Percentiles rank a stretch among this genome's conserved stretches.
These are phyloP conservation scores for Ensete ventricosum DNA, from an alignment of 176 grass and related monocot genomes.

Conservation along the genomic window DNA sequence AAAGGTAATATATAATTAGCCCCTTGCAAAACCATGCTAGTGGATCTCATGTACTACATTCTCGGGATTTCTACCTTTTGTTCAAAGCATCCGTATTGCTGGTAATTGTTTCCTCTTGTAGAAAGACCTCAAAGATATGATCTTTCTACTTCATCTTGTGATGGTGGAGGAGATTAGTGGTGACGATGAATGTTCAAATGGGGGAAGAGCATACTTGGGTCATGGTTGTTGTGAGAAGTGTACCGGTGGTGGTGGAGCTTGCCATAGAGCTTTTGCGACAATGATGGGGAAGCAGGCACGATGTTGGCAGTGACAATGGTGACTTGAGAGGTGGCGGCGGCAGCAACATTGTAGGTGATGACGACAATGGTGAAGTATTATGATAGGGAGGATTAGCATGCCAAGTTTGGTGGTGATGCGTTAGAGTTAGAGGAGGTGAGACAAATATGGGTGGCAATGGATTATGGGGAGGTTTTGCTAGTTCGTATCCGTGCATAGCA, in stretches of 20 bases:
- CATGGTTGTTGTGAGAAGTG: slow-evolving; percentile 3
- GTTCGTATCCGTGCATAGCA: neutral
- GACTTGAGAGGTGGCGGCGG: neutral
- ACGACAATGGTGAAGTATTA: neutral
- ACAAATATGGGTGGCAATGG: neutral
- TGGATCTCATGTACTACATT: too few species aligned
- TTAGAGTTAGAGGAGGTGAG: neutral
- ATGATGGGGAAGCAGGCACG: neutral
- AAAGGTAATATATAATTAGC: too few species aligned
- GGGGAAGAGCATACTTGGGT: slow-evolving; percentile 11
- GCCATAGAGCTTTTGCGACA: neutral
- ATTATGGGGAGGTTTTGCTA: neutral
- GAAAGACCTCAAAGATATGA: too few species aligned
- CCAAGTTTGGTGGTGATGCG: neutral
- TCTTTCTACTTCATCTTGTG: too few species aligned
- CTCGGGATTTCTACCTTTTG: too few species aligned
- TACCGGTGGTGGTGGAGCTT: neutral
- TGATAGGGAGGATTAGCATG: neutral
- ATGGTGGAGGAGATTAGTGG: neutral
- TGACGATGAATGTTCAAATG: slow-evolving; percentile 3
- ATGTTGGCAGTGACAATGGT: neutral
- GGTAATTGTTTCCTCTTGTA: too few species aligned
- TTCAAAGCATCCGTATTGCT: too few species aligned
- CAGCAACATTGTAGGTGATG: neutral
- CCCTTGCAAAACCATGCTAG: too few species aligned